Base-by-base conservation (phyloP, 2,329 filamentous ascomycete species). In the Camptophora hylomeconis region DNA sequence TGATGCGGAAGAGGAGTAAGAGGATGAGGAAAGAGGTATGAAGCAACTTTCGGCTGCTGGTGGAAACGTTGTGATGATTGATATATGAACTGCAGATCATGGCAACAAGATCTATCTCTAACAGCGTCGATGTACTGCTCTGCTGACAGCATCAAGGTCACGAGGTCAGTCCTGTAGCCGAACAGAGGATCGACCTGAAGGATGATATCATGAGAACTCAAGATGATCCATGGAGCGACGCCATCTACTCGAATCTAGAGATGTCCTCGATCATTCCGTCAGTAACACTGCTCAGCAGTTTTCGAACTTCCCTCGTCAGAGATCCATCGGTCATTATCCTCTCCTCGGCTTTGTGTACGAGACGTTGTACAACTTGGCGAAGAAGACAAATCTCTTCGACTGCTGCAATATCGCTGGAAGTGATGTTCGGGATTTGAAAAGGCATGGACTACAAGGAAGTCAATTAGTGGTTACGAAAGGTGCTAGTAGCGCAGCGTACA, bases 181-280 rank as follows among this genome's bases (percentile, higher is more conserved):
- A 30, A 11, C 7, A 30, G 14, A 14, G 28, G 14, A 24, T n/a
- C 11, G 9, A 18, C 20, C 17, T 30, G 20, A n/a, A 30, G 17
- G 6, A 30, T 17, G 5, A 30, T 20, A 20, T 30, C 28, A 16
- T n/a, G n/a, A n/a, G n/a, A n/a, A n/a, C n/a, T n/a, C n/a, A n/a
- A n/a, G n/a, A n/a, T n/a, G n/a, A n/a, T n/a, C n/a, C n/a, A n/a
- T n/a, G n/a, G n/a, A n/a, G n/a, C n/a, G n/a, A n/a, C n/a, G n/a
- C n/a, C n/a, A n/a, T n/a, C n/a, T n/a, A n/a, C n/a, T 11, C 7
- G 5, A 22, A 16, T 16, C 20, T 16, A 4, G 9, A 20, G 17
- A 30, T 16, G 11, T 23, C 19, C 11, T 17, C 11, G 20, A 3
- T 4, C 13, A 19, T 4, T 23, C 11, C 28, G 7, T 6, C 9